Base-by-base conservation (phyloP, 148 eudicot genomes). In the Gaultheria prostrata region DNA sequence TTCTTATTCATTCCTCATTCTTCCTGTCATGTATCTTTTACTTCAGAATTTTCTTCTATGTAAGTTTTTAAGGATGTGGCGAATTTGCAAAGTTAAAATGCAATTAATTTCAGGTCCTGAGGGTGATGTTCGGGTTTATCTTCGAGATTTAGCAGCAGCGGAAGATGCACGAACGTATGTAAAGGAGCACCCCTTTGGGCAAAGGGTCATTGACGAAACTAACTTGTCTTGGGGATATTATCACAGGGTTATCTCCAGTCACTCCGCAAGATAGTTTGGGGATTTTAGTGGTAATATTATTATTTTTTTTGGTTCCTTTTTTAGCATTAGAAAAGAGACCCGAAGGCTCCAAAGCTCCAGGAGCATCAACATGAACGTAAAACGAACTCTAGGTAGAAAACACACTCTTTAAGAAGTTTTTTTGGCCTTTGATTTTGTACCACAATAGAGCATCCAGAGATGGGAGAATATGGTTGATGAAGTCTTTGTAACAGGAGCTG, bases 111-210 rank as follows among this genome's bases (percentile, higher is more conserved):
- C 91, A 96, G 99, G 97, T 59, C 91, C 97, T 8, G 92, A 86
- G 46, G 99, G 99, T 33, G 92, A 92, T 80, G 86, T 96, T 84
- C 94, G 94, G 76, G 88, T 87, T 28, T 96, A 94, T 85, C 86
- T 96, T 84, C 92, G 89, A 85, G 91, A 88, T 50, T 65, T 96
- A 87, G 89, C 91, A 0, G 74, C 49, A 48, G 86, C 91, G 17
- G 98, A 88, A n/a, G 86, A 94, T 71, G 91, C 91, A 46, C 90
- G 87, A 83, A 87, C 85, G 82, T 91, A 90, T 84, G 88, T 96
- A 74, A 89, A 90, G 88, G 85, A 90, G 32, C 90, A 96, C 76
- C 99, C 95, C 11, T 93, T 94, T 87, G 99, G 99, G 76, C 98
- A 96, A 83, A 72, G 87, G 76, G 89, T 93, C 61, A 93, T 96